Base-by-base conservation (phyloP, 1,284 basidiomycete species). In the Papiliotrema flavescens region DNA sequence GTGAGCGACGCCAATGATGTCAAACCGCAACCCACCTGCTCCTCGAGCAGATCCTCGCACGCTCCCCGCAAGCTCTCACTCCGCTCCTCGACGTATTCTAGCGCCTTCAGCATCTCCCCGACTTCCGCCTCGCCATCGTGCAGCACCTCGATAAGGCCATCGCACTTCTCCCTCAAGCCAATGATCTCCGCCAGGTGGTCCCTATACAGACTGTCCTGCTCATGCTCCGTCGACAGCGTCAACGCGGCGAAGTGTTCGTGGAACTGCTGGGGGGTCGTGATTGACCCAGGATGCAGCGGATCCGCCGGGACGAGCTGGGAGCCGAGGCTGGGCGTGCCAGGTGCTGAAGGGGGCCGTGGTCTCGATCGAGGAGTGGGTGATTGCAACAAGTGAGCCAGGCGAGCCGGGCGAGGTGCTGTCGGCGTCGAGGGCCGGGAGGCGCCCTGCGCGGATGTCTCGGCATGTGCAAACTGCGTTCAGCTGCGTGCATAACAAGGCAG, bases 161-260 rank as follows among this genome's bases (percentile, higher is more conserved):
- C 86, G 64, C 90, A 92, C 11, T 84, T 86, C 19, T 82, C 82
- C 22, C 92, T 76, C 69, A 93, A 85, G 19, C 83, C 83, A 0
- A 83, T 79, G 15, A 96, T 83, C 58, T 83, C 83, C 4, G 83
- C 82, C 20, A 93, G 81, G 72, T 95, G 89, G 1, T 86, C 84
- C 37, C 89, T 82, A 71, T 94, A 95, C 67, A 92, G 86, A 3
- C 88, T 84, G 67, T 96, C 93, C 67, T 95, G 92, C 58, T 88
- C 89, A 66, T 91, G 89, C 14, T 91, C 87, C 32, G 95, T 89
- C 1, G 87, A 87, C 19, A 88, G 81, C 60, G 95, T 90, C 48
- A 96, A 85, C 39, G 87, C 80, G 0, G 88, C 82, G 71, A 92
- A 93, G 86, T 91, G 95, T 76, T 96, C 93, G 68, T 93, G 90